Evolutionary conservation across 2,329 filamentous ascomycete genomes (phyloP), one percentile per base, ranked within the genome.

Genomic region (Purpureocillium takamizusanense): DNA sequence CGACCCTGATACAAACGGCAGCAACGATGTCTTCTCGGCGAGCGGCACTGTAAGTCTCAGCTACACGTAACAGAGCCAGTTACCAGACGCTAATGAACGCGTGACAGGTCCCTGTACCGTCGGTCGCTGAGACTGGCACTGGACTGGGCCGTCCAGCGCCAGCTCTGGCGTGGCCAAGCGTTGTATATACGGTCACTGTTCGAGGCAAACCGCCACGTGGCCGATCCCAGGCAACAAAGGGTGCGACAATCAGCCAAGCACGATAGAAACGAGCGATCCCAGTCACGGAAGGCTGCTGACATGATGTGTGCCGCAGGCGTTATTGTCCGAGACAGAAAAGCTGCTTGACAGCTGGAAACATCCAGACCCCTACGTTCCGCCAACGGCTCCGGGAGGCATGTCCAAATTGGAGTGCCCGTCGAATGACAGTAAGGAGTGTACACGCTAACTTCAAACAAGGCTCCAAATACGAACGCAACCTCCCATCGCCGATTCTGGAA

Each of bases 321-420:
- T 98, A 42, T 74, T 97, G 48, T 77, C 80, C 45, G 88, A 95
- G 66, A 90, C 92, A 4, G 89, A 97, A 63, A 83, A 83, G 51
- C 60, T 95, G 42, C 69, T 98, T 46, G 79, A 92, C 55, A 85
- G 82, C 62, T 98, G 90, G 90, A 97, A 97, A 68, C 92, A 98
- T 57, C 92, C 92, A 4, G 92, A 98, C 61, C 89, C 92, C 25
- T 97, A 95, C 61, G 72, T 77, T 51, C 78, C 83, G 48, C 92
- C 92, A 12, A 94, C 87, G 31, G 90, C 92, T 30, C 92, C 92
- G 10, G 92, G 92, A 74, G 92, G 90, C 92, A 69, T 47, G 75
- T 36, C n/a, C n/a, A n/a, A n/a, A n/a, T n/a, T n/a, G n/a, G n/a
- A n/a, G n/a, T n/a, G n/a, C n/a, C n/a, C n/a, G n/a, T n/a, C n/a